Evolutionary conservation across 139 green algal genomes (phyloP).

Genomic region (Zygnema circumcarinatum): DNA sequence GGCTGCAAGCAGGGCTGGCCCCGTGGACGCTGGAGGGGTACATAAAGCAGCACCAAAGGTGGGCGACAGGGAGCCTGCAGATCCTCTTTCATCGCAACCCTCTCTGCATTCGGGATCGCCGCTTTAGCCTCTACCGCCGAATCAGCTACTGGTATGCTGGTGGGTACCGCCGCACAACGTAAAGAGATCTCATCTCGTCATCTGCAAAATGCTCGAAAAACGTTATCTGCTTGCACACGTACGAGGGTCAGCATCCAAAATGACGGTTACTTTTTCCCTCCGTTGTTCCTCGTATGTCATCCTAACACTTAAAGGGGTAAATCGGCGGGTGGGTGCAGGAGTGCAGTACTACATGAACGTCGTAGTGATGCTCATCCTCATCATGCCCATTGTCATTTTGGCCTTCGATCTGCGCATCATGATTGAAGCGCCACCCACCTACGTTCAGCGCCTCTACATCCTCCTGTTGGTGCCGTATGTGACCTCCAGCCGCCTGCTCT

Average conservation of each 20-base stretch:
- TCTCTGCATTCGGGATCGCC: constrained; percentile 16
- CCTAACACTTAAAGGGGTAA: no score
- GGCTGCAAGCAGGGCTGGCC: constrained; percentile 36
- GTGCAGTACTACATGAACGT: constrained; percentile 53
- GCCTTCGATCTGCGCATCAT: constrained; percentile 50
- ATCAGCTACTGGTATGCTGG: constrained; percentile 54
- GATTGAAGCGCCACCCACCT: neutral
- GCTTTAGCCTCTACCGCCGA: constrained; percentile 36
- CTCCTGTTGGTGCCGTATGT: constrained; percentile 57
- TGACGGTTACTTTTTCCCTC: no score
- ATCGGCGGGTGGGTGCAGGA: no score
- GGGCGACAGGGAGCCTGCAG: constrained; percentile 51
- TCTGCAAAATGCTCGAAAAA: neutral
- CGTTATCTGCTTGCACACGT: no score
- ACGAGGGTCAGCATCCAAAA: no score
- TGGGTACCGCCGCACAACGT: constrained; percentile 18
- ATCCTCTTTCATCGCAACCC: constrained; percentile 56
- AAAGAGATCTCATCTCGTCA: neutral
- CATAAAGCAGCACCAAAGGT: constrained; percentile 64
- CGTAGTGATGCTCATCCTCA: constrained; percentile 42
- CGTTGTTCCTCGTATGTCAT: no score
- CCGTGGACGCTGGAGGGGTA: constrained; percentile 50
- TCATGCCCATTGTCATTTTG: constrained; percentile 47
- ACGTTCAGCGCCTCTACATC: constrained; percentile 29
- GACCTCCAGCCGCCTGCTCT: constrained; percentile 29